Conservation (phyloP, 768 basidiomycete genomes). For the Leccinum rimulosum region DNA sequence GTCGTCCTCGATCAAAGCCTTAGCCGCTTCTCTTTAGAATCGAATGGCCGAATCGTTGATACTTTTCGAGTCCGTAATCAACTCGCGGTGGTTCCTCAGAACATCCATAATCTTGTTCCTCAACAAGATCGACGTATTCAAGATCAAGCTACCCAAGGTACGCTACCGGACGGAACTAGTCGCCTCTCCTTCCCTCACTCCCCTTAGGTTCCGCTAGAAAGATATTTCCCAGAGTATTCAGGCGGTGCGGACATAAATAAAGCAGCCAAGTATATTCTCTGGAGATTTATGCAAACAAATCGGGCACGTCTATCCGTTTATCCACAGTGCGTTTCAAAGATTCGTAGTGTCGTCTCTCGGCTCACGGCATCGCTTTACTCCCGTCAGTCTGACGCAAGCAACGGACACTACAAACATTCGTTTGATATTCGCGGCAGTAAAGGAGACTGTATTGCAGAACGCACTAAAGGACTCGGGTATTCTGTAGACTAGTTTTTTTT, state of each 20-base stretch:
- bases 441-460: conserved; percentile 92
- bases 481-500: conserved; percentile 45
- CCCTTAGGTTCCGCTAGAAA: conserved; percentile 64
- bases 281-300: conserved; percentile 94
- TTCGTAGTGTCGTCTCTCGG: not conserved
- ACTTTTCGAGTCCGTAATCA: conserved; percentile 76
- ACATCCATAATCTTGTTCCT: conserved; percentile 66
- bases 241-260: conserved; percentile 90
- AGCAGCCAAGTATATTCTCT: conserved; percentile 91
- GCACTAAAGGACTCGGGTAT: conserved; percentile 85
- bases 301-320: conserved; percentile 82
- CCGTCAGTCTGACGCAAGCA: conserved; percentile 72
- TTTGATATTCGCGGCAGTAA: conserved; percentile 83
- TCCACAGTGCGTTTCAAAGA: conserved; percentile 66
- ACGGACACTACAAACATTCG: conserved; percentile 84
- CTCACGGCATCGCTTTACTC: not conserved
- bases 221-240: conserved; percentile 85
- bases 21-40: conserved; percentile 42
- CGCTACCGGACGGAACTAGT: rapidly evolving
- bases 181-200: not conserved
- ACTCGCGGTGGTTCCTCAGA: conserved; percentile 73
- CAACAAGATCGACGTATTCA: conserved; percentile 78
- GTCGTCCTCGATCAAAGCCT: not conserved
- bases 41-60: conserved; percentile 74
- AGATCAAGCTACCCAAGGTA: conserved; percentile 63